phyloP scores from a whole-genome alignment of 2,329 filamentous ascomycete species.

The Anthostomella pinea region DNA sequence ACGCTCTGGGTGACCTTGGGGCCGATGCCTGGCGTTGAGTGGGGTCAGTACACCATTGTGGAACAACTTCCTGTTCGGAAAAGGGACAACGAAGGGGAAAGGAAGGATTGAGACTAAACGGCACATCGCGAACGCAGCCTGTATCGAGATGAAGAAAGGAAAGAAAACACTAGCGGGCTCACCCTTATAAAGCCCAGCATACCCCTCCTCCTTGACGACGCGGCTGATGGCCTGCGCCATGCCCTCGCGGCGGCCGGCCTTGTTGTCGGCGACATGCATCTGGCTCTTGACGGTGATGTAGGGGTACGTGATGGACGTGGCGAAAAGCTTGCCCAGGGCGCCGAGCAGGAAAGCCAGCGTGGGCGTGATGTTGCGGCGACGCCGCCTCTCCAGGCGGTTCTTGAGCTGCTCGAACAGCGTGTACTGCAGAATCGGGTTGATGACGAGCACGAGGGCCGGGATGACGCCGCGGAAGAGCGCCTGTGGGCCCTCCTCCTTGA shows the following conservation, averaged over 20 bases:
- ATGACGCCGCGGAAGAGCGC: slow-evolving; percentile 91
- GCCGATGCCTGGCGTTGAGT: slow-evolving; percentile 69
- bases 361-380: slow-evolving; percentile 69
- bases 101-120: too few species aligned
- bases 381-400: slow-evolving; percentile 71
- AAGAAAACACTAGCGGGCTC: too few species aligned
- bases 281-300: slow-evolving; percentile 99
- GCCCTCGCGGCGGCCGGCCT: too few species aligned
- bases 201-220: slow-evolving; percentile 88
- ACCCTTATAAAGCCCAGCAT: slow-evolving; percentile 89
- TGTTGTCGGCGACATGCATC: too few species aligned
- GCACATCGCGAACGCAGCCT: too few species aligned
- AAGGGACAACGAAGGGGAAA: too few species aligned
- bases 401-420: slow-evolving; percentile 99
- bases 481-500: slow-evolving; percentile 78
- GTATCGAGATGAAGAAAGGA: slow-evolving; percentile 2
- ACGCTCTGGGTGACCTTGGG: slow-evolving; percentile 98
- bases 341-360: slow-evolving; percentile 87
- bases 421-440: slow-evolving; percentile 98
- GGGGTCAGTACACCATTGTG: slow-evolving; percentile 4
- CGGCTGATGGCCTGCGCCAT: slow-evolving; percentile 74
- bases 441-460: slow-evolving; percentile 87
- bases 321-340: slow-evolving; percentile 89
- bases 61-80: too few species aligned
- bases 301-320: slow-evolving; percentile 91